Conservation (phyloP, 192 early-diverging fungal species). For the Rhizophagus clarus region DNA sequence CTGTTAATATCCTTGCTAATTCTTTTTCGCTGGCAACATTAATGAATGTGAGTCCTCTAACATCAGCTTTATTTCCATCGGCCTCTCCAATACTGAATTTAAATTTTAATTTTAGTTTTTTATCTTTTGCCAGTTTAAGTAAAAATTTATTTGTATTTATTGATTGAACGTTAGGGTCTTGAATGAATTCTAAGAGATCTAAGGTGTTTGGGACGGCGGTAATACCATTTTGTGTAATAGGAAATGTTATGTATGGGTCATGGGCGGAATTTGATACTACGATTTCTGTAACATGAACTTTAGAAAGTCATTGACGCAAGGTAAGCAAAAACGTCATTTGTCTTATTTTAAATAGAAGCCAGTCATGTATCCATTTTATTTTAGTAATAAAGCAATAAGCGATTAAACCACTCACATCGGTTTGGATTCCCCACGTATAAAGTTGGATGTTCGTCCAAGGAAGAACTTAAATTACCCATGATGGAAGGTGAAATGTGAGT, state of each 20-base stretch:
- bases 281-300: constrained; percentile 31
- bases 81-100: constrained; percentile 23
- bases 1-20: constrained; percentile 29
- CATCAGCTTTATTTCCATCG: constrained; percentile 2
- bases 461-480: constrained; percentile 27
- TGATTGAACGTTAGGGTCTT: constrained; percentile 24
- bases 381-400: neutral
- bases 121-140: constrained; percentile 28
- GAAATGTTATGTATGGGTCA: constrained; percentile 31
- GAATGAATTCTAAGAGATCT: constrained; percentile 32
- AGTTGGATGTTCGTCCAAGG: constrained; percentile 27
- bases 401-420: constrained; percentile 26
- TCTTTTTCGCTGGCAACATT: constrained; percentile 33
- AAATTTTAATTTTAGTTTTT: constrained; percentile 23
- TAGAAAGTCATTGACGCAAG: neutral
- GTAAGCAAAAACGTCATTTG: neutral
- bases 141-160: constrained; percentile 20
- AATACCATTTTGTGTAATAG: constrained; percentile 10
- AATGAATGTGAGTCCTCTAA: constrained; percentile 30
- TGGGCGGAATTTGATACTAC: constrained; percentile 16
- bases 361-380: neutral
- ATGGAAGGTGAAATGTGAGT: constrained; percentile 12
- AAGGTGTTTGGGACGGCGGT: constrained; percentile 19
- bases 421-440: constrained; percentile 25
- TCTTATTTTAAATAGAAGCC: neutral